phyloP scores from a whole-genome alignment of 768 basidiomycete genomes.

The Antrodiella citrinella region DNA sequence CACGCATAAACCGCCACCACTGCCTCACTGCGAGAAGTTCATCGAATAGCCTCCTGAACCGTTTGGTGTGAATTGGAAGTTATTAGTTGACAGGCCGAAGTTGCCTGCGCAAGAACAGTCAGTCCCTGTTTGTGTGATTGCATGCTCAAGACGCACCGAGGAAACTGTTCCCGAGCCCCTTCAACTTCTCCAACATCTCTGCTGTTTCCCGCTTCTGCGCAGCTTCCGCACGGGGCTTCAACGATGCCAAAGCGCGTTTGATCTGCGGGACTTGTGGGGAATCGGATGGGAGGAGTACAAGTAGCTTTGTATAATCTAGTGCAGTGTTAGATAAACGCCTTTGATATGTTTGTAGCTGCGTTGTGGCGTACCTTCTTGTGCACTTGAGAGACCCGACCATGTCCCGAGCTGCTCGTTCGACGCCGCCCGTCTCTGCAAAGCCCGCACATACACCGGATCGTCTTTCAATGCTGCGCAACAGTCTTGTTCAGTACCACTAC shows the following conservation, averaged over 20 bases:
- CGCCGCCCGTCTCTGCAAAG: conserved; percentile 77
- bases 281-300: conserved; percentile 50
- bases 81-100: conserved; percentile 92
- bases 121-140: too few species aligned
- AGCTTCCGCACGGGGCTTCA: conserved; percentile 64
- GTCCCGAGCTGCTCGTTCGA: conserved; percentile 75
- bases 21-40: conserved; percentile 58
- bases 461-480: conserved; percentile 65
- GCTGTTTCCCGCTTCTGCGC: conserved; percentile 82
- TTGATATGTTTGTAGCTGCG: not conserved
- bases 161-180: conserved; percentile 84
- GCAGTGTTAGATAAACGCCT: not conserved
- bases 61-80: conserved; percentile 94
- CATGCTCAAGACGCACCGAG: too few species aligned
- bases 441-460: conserved; percentile 81
- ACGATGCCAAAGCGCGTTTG: conserved; percentile 36
- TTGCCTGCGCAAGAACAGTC: conserved; percentile 47
- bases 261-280: conserved; percentile 44
- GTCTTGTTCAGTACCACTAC: not conserved
- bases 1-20: not conserved
- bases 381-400: conserved; percentile 77
- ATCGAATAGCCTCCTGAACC: conserved; percentile 94
- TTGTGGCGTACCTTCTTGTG: conserved; percentile 64
- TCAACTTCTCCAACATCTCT: conserved; percentile 91
- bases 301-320: conserved; percentile 71